Percentiles rank a stretch among this genome's conserved stretches.
Evolutionary conservation across 1,284 basidiomycete genomes (phyloP).

Genomic region (Coriolopsis trogii): DNA sequence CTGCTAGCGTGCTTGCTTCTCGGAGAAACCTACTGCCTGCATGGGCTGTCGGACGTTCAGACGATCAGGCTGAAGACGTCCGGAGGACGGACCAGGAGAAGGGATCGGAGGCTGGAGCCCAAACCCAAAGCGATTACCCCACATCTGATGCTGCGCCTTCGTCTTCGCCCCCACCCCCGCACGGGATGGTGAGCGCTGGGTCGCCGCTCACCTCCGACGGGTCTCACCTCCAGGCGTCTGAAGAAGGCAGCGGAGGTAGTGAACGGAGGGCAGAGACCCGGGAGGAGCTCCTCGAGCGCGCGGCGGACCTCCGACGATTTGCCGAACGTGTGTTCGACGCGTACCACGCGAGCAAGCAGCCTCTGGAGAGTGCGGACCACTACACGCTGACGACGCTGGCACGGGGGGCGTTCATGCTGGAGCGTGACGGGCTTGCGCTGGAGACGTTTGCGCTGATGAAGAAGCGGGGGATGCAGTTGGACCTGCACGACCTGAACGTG

Average conservation of each 20-base stretch:
- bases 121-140: conserved; percentile 16
- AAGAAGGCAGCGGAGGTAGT: background rate
- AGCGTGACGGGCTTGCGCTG: conserved; percentile 50
- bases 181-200: conserved; percentile 4
- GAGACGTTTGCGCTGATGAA: conserved; percentile 49
- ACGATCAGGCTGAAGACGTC: conserved; percentile 7
- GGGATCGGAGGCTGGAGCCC: background rate
- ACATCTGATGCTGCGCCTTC: conserved; percentile 20
- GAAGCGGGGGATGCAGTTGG: conserved; percentile 53
- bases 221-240: background rate
- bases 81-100: conserved; percentile 5
- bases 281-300: conserved; percentile 18
- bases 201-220: conserved; percentile 7
- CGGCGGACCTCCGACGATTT: conserved; percentile 43
- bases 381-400: conserved; percentile 60
- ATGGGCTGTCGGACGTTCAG: background rate
- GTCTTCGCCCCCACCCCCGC: conserved; percentile 21
- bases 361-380: conserved; percentile 52
- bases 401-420: conserved; percentile 61
- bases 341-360: conserved; percentile 46
- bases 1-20: conserved; percentile 2
- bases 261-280: conserved; percentile 1
- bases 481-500: conserved; percentile 66
- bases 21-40: conserved; percentile 16
- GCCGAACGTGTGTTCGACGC: conserved; percentile 47